Percentiles rank a stretch among this genome's conserved stretches.
Conservation (phyloP, 1,284 basidiomycete genomes). For the Leccinum ponderosum region DNA sequence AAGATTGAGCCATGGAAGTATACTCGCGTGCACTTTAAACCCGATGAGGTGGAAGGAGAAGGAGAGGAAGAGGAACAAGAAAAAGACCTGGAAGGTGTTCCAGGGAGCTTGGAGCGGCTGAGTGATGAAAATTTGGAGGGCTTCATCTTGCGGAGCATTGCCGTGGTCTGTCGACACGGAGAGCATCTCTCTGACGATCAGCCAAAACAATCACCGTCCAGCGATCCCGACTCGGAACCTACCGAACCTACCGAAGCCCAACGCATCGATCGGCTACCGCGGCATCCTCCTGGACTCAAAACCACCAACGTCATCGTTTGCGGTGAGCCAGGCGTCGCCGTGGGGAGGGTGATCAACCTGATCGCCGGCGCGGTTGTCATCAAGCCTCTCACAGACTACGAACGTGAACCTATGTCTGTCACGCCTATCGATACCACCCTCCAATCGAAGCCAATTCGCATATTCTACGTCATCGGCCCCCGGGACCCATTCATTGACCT, state of each 20-base stretch:
- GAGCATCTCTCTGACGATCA: constrained; percentile 2
- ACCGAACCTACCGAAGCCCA: constrained; percentile 15
- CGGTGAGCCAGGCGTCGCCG: constrained; percentile 28
- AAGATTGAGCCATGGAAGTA: constrained; percentile 12
- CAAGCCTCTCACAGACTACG: constrained; percentile 29
- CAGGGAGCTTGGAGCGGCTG: constrained; percentile 24
- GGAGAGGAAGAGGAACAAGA: neutral
- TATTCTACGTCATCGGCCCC: constrained; percentile 24
- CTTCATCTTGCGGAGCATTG: constrained; percentile 14
- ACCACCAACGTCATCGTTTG: constrained; percentile 32
- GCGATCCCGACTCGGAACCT: constrained; percentile 5
- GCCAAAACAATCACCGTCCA: neutral
- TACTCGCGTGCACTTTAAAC: constrained; percentile 16
- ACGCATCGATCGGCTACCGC: constrained; percentile 18
- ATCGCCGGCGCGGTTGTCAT: constrained; percentile 16
- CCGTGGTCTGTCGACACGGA: constrained; percentile 6
- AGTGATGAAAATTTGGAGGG: constrained; percentile 14
- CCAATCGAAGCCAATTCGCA: constrained; percentile 19
- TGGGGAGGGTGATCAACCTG: constrained; percentile 24
- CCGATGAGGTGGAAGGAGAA: neutral
- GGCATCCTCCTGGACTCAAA: constrained; percentile 22
- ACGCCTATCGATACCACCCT: constrained; percentile 25
- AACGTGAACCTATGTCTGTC: constrained; percentile 23
- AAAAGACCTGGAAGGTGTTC: neutral
- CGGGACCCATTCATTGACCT: constrained; percentile 23